Base-by-base conservation (phyloP, 2,329 filamentous ascomycete species). In the Fusarium bulbicola region DNA sequence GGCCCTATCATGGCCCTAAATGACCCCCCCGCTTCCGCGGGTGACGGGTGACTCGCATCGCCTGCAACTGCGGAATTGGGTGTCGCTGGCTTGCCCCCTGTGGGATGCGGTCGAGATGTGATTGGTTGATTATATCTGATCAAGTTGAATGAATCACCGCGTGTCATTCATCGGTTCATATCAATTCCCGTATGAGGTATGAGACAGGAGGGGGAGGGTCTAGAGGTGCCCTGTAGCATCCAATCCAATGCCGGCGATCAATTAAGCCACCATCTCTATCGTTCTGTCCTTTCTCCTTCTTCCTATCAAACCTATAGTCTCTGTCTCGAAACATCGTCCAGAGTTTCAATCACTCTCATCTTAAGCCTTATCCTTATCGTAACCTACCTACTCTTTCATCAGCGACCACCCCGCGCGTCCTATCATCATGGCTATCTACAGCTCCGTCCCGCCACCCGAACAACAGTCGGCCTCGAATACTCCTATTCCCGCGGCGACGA, bases 21-120 rank as follows among this genome's bases (percentile, higher is more conserved):
- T 15, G 26, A 45, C n/a, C 45, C 63, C 61, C 68, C 68, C 47
- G 63, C 47, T 59, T 58, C 53, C 56, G 72, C 50, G 72, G 60
- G 40, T 12, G 63, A 68, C 57, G 60, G 63, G 73, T 93, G 76
- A 94, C 84, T 88, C 72, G 87, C 91, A 72, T 92, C 42, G 62
- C 63, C 73, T 66, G 59, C 56, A 68, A 59, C 63, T 53, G 54
- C 63, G 65, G 54, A 53, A 69, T 32, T 43, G 59, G 34, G 47
- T 52, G 64, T 60, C 45, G 43, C 50, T 40, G 39, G 53, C 63
- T 53, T 63, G 68, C 49, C 54, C 71, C 74, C 75, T 80, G 79
- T 81, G 80, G 71, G 72, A 78, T 81, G 80, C 79, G 78, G 77
- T 76, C 63, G 61, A 30, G 28, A n/a, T 34, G 36, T 80, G 75